Evolutionary conservation across 352 stramenopile species (phyloP).

Genomic region (Phytopythium sindhum): DNA sequence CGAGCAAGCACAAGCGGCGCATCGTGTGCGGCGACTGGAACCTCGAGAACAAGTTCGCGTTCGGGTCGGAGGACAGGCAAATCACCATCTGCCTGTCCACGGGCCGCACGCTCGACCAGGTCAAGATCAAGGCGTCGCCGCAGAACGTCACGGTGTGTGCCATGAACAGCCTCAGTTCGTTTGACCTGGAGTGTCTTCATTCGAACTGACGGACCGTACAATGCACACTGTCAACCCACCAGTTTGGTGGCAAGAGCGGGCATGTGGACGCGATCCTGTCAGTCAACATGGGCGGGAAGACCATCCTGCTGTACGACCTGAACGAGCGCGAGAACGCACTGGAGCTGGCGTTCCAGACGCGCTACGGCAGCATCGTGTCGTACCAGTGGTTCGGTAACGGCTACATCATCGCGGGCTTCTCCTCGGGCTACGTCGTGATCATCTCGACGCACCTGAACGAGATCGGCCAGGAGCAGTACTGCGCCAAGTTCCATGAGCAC

Average conservation of each 20-base stretch:
- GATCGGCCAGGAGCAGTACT: slow-evolving; percentile 87
- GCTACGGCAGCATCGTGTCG: slow-evolving; percentile 87
- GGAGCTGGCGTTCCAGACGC: slow-evolving; percentile 88
- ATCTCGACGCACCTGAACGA: slow-evolving; percentile 89
- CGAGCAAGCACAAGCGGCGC: slow-evolving; percentile 75
- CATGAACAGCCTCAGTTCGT: background rate
- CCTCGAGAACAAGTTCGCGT: slow-evolving; percentile 76
- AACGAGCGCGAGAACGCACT: slow-evolving; percentile 87
- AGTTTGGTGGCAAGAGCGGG: slow-evolving; percentile 73
- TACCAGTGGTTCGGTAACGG: slow-evolving; percentile 90
- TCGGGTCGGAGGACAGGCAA: slow-evolving; percentile 72
- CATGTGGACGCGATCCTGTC: slow-evolving; percentile 76
- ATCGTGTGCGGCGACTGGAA: slow-evolving; percentile 83
- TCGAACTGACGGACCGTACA: background rate
- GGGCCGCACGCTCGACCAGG: slow-evolving; percentile 65
- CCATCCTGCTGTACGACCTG: slow-evolving; percentile 86
- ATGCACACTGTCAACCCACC: background rate
- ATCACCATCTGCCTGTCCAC: slow-evolving; percentile 72
- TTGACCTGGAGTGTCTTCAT: no score
- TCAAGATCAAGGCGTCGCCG: slow-evolving; percentile 72
- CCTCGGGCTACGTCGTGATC: slow-evolving; percentile 87
- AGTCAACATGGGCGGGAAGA: slow-evolving; percentile 91
- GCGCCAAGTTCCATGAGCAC: slow-evolving; percentile 78
- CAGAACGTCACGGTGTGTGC: slow-evolving; percentile 54
- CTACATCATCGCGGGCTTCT: slow-evolving; percentile 90